phyloP scores from a whole-genome alignment of 306 rosid species.

The Begonia peltatifolia region DNA sequence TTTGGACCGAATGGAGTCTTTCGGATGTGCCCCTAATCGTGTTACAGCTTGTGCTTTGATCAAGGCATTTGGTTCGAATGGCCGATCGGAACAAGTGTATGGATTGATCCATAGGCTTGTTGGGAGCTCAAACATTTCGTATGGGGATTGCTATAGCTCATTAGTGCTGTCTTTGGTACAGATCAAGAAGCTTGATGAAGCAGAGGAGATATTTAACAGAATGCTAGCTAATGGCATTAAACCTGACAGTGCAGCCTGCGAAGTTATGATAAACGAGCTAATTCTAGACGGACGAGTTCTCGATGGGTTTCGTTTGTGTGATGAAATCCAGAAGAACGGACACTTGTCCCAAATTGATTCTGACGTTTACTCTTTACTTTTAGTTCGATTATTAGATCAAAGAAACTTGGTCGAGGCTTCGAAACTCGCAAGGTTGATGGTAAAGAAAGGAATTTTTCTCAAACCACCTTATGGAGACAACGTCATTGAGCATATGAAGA shows the following conservation, averaged over 20 bases:
- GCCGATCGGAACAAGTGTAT: conserved; percentile 40
- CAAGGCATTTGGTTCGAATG: conserved; percentile 33
- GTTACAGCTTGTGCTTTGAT: conserved; percentile 43
- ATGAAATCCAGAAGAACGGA: conserved; percentile 41
- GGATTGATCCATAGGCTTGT: conserved; percentile 40
- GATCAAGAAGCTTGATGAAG: conserved; percentile 33
- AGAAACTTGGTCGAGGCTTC: conserved; percentile 37
- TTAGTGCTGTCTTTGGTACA: conserved; percentile 47
- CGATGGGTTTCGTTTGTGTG: conserved; percentile 49
- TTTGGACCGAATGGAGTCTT: conserved; percentile 60
- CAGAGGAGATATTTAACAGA: conserved; percentile 48
- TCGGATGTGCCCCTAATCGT: conserved; percentile 46
- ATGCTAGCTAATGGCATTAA: conserved; percentile 40
- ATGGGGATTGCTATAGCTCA: conserved; percentile 51
- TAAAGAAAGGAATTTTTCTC: conserved; percentile 39
- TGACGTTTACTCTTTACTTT: conserved; percentile 41
- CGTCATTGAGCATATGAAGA: conserved; percentile 23
- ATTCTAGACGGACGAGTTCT: conserved; percentile 32
- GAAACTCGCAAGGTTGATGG: conserved; percentile 46
- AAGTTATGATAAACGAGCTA: conserved; percentile 50
- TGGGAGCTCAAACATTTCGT: conserved; percentile 32
- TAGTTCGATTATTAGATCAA: conserved; percentile 47
- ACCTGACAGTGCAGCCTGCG: conserved; percentile 48
- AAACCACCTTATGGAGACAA: conserved; percentile 23
- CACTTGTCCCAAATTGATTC: conserved; percentile 41